These are phyloP conservation scores for Kodamaea kaohsiungensis DNA, from an alignment of 805 yeast species.

Conservation along the genomic window DNA sequence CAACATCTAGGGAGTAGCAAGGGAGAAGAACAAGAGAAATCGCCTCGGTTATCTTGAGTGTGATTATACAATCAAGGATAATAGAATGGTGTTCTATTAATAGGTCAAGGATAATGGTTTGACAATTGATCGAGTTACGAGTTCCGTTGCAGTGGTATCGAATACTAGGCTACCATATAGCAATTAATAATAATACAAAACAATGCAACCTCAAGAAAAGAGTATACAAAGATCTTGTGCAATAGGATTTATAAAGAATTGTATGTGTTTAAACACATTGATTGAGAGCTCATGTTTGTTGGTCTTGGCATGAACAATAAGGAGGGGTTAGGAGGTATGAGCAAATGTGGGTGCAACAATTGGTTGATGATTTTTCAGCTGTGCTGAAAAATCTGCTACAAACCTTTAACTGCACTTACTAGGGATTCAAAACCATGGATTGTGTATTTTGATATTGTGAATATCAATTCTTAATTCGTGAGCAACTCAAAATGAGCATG, in stretches of 20 bases:
- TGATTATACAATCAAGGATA: neutral
- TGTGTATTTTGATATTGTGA: too few species aligned
- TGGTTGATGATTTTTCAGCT: too few species aligned
- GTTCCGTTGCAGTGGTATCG: neutral
- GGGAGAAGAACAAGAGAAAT: neutral
- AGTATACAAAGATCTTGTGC: neutral
- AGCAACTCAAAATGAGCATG: too few species aligned
- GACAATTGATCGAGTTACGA: neutral
- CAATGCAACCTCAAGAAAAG: neutral
- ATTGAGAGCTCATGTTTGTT: neutral
- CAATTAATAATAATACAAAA: neutral
- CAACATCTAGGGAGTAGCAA: too few species aligned
- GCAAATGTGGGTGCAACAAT: too few species aligned
- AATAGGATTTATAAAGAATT: too few species aligned
- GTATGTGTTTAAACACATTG: neutral
- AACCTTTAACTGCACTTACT: too few species aligned
- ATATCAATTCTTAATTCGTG: too few species aligned
- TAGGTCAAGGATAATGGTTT: neutral
- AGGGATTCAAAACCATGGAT: too few species aligned
- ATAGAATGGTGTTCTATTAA: neutral
- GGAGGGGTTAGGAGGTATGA: too few species aligned
- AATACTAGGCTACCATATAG: neutral
- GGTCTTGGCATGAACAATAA: neutral
- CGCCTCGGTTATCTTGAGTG: neutral
- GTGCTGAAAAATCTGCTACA: too few species aligned